A percentile compares a stretch with the other conserved stretches of the same genome.
Conservation (phyloP, 225 moss, liverwort and hornwort species). For the Straminergon stramineum region DNA sequence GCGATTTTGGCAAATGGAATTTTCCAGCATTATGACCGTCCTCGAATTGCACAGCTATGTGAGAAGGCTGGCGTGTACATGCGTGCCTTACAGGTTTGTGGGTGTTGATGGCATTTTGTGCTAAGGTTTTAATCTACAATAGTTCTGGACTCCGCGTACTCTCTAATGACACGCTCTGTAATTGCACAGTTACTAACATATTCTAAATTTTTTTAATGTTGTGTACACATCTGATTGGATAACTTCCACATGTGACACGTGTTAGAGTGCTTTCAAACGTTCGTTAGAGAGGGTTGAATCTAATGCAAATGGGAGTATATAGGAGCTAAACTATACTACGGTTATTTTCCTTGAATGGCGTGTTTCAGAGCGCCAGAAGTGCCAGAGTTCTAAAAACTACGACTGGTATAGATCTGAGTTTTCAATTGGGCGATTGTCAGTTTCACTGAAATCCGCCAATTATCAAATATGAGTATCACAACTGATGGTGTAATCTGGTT, state of each 20-base stretch:
- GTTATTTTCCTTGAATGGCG: neutral
- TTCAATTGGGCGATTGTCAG: neutral
- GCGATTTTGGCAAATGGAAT: slow-evolving; percentile 95
- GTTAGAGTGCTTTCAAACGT: neutral
- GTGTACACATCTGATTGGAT: neutral
- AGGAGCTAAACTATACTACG: neutral
- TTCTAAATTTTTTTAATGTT: too few species aligned
- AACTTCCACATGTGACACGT: neutral
- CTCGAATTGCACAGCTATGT: slow-evolving; percentile 91
- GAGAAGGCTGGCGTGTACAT: slow-evolving; percentile 95
- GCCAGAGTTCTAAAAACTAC: neutral
- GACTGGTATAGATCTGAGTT: neutral
- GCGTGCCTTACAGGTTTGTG: slow-evolving; percentile 80
- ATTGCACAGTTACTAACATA: neutral
- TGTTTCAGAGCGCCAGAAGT: neutral
- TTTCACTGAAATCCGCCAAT: neutral
- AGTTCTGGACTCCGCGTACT: neutral
- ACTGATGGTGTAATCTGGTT: neutral
- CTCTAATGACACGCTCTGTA: neutral
- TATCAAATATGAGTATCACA: neutral
- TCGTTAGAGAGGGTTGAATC: neutral
- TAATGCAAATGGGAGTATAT: neutral
- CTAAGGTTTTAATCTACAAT: neutral
- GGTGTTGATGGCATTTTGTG: neutral
- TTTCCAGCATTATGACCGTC: slow-evolving; percentile 88